These are phyloP conservation scores for Paramarasmius palmivorus DNA, from an alignment of 1,284 basidiomycete species.

Conservation along the genomic window DNA sequence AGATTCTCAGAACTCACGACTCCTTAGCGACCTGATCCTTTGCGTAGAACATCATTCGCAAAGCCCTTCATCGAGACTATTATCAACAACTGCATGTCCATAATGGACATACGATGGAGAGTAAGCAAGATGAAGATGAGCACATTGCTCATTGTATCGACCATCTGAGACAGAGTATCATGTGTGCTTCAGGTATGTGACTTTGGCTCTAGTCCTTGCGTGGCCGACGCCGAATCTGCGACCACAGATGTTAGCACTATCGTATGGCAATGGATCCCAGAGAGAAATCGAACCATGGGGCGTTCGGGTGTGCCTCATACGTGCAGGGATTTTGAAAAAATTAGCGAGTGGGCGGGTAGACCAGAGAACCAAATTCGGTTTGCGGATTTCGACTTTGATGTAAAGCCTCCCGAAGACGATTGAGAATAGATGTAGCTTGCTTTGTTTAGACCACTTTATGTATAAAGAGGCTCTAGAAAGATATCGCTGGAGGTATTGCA, in stretches of 20 bases:
- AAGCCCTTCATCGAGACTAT: conserved; percentile 24
- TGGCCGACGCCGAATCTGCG: not conserved
- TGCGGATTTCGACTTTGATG: not conserved
- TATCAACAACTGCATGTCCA: conserved; percentile 13
- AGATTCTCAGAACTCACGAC: not conserved
- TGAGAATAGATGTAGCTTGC: no score
- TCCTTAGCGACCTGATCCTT: not conserved
- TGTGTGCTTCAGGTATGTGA: conserved; percentile 25
- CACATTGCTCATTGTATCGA: conserved; percentile 31
- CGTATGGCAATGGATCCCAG: conserved; percentile 1
- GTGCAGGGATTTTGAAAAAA: conserved; percentile 18
- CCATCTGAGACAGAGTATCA: conserved; percentile 28
- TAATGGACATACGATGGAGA: not conserved
- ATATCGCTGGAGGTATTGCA: no score
- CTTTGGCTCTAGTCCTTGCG: conserved; percentile 7
- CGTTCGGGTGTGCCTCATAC: conserved; percentile 12
- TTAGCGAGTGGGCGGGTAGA: conserved; percentile 18
- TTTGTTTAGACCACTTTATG: no score
- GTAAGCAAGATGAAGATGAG: conserved; percentile 9
- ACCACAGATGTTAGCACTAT: not conserved
- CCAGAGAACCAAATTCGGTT: not conserved
- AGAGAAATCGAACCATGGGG: not conserved
- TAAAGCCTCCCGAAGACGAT: not conserved
- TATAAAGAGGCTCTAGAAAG: no score
- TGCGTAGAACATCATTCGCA: conserved; percentile 27